Evolutionary conservation across 352 stramenopile genomes (phyloP).

Genomic region (Halophytophthora batemanensis): DNA sequence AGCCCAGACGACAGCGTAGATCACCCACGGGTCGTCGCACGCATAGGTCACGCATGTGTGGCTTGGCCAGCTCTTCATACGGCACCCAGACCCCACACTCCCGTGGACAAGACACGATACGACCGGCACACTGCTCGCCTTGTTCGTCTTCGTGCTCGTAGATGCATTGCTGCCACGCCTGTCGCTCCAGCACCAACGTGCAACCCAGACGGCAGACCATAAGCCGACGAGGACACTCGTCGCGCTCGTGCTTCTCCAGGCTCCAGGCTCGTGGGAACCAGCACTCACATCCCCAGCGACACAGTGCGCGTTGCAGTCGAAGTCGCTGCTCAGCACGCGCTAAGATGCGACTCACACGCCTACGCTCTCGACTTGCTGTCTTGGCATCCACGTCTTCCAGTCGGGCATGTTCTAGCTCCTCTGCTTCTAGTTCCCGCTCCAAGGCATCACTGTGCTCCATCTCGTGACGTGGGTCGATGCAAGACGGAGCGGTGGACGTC

Average conservation of each 20-base stretch:
- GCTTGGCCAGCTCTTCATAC: constrained; percentile 33
- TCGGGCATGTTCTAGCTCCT: constrained; percentile 43
- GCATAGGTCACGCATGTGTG: constrained; percentile 59
- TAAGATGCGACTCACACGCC: constrained; percentile 57
- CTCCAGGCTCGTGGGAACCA: constrained; percentile 48
- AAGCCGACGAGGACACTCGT: constrained; percentile 54
- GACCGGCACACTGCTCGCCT: constrained; percentile 35
- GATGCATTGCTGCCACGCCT: constrained; percentile 45
- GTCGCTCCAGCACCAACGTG: constrained; percentile 39
- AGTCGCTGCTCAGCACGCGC: constrained; percentile 38
- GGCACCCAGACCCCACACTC: constrained; percentile 70
- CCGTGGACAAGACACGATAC: constrained; percentile 56
- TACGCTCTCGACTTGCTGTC: constrained; percentile 36
- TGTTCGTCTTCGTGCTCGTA: constrained; percentile 52
- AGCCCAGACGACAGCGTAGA: constrained; percentile 54
- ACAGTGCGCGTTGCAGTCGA: constrained; percentile 31
- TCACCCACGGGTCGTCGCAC: constrained; percentile 59
- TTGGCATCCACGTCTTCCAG: constrained; percentile 50
- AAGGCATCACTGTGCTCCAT: constrained; percentile 38
- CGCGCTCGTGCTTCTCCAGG: constrained; percentile 45
- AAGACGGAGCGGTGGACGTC: constrained; percentile 33
- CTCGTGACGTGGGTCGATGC: constrained; percentile 30
- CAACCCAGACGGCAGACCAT: constrained; percentile 74
- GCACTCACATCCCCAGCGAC: constrained; percentile 54
- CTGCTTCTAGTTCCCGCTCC: constrained; percentile 36